These are phyloP conservation scores for Trametes meyenii DNA, from an alignment of 768 basidiomycete species.

Conservation along the genomic window DNA sequence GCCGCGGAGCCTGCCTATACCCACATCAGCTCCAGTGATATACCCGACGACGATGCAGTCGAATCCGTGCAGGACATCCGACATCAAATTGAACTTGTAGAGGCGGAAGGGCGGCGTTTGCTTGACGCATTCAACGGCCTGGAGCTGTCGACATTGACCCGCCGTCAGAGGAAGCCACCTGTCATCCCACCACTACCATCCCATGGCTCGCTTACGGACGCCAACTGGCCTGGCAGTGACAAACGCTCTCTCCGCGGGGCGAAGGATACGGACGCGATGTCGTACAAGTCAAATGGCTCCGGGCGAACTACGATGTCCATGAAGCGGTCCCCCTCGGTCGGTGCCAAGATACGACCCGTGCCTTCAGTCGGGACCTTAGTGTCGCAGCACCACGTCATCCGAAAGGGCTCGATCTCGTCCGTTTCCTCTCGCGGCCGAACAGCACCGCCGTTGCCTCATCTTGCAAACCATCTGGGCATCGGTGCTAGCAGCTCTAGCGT, in stretches of 20 bases:
- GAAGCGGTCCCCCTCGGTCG: slow-evolving; percentile 28
- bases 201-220: slow-evolving; percentile 21
- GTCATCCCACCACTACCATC: slow-evolving; percentile 27
- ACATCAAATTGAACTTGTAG: slow-evolving; percentile 66
- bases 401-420: slow-evolving; percentile 67
- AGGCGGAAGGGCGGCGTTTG: slow-evolving; percentile 69
- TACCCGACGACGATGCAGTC: slow-evolving; percentile 58
- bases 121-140: slow-evolving; percentile 82
- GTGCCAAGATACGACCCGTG: slow-evolving; percentile 18
- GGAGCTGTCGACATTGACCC: slow-evolving; percentile 68
- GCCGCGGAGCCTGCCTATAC: slow-evolving; percentile 24
- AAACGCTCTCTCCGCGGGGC: slow-evolving; percentile 21
- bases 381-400: slow-evolving; percentile 27
- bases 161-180: slow-evolving; percentile 44
- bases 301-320: slow-evolving; percentile 27
- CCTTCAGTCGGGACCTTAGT: slow-evolving; percentile 5
- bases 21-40: slow-evolving; percentile 33
- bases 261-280: slow-evolving; percentile 31
- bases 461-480: slow-evolving; percentile 33
- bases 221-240: slow-evolving; percentile 13
- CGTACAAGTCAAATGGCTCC: slow-evolving; percentile 31
- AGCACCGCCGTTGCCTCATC: slow-evolving; percentile 27
- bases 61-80: slow-evolving; percentile 66
- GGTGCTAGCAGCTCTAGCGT: slow-evolving; percentile 45
- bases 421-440: slow-evolving; percentile 49